Conservation (phyloP, 2,329 filamentous ascomycete genomes). For the Paramyrothecium sp. region DNA sequence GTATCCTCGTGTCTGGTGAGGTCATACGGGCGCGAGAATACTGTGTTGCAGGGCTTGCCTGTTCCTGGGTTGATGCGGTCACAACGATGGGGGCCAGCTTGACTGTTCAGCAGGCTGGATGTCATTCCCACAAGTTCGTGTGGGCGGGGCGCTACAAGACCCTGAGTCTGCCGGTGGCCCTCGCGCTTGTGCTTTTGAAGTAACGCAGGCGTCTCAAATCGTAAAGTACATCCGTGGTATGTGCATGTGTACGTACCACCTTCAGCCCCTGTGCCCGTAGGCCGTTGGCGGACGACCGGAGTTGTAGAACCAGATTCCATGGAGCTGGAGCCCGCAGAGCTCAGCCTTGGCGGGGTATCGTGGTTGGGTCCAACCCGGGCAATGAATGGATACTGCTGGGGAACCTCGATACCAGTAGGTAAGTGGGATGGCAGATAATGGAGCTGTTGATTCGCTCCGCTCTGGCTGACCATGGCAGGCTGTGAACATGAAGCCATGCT, state of each 20-base stretch:
- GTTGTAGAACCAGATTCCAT: conserved; percentile 28
- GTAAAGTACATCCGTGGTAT: conserved; percentile 83
- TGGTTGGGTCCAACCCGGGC: conserved; percentile 31
- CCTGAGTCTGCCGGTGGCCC: conserved; percentile 76
- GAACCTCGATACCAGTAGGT: conserved; percentile 37
- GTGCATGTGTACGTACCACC: conserved; percentile 94
- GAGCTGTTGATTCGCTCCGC: conserved; percentile 5
- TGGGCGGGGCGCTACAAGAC: conserved; percentile 22
- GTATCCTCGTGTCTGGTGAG: conserved; percentile 95
- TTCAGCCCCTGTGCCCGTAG: conserved; percentile 66
- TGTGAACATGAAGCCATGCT: conserved; percentile 14
- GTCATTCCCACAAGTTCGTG: conserved; percentile 37
- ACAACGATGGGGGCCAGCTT: conserved; percentile 91
- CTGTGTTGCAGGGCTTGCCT: conserved; percentile 88
- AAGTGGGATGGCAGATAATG: conserved; percentile 33
- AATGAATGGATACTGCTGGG: conserved; percentile 53
- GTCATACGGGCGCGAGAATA: conserved; percentile 95
- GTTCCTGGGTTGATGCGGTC: conserved; percentile 93
- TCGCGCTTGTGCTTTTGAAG: conserved; percentile 96
- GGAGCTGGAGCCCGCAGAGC: conserved; percentile 40
- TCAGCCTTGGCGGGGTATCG: conserved; percentile 35
- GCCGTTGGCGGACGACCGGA: conserved; percentile 43
- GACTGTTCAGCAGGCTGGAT: conserved; percentile 69
- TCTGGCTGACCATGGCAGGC: conserved; percentile 15
- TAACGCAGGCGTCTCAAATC: conserved; percentile 83